Conservation (phyloP, 306 rosid species). For the Inga oerstediana region DNA sequence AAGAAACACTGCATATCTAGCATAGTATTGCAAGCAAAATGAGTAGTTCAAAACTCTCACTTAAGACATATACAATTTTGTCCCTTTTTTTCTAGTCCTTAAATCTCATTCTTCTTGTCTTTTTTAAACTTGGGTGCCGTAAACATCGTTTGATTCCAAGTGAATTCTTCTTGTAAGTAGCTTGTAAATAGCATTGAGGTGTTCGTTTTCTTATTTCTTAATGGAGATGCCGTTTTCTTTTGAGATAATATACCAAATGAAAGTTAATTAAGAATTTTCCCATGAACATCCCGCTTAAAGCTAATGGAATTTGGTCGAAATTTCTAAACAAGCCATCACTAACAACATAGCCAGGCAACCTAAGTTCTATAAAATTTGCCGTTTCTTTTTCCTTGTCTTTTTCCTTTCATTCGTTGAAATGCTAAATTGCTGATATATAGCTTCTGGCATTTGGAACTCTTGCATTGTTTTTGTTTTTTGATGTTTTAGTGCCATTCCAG, state of each 20-base stretch:
- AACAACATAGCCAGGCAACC: background rate
- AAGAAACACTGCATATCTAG: background rate
- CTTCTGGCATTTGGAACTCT: background rate
- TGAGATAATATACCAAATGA: background rate
- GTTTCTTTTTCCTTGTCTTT: background rate
- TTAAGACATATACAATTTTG: background rate
- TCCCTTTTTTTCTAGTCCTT: background rate
- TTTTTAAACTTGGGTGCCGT: background rate
- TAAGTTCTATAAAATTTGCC: background rate
- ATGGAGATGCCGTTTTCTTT: background rate
- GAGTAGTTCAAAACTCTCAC: background rate
- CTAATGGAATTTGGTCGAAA: background rate
- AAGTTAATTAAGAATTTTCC: slow-evolving; percentile 1
- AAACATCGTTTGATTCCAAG: background rate
- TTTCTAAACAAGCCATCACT: no score
- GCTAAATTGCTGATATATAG: background rate
- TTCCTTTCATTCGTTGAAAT: background rate
- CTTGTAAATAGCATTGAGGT: background rate
- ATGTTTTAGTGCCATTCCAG: background rate
- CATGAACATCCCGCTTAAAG: background rate
- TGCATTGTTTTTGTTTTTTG: background rate
- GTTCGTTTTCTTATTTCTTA: background rate
- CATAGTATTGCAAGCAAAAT: background rate
- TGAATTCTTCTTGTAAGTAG: background rate
- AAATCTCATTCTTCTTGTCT: background rate